Evolutionary conservation across 495 filamentous ascomycete genomes (phyloP), one percentile per base, ranked within the genome.

Genomic region (Parmelia sp.): DNA sequence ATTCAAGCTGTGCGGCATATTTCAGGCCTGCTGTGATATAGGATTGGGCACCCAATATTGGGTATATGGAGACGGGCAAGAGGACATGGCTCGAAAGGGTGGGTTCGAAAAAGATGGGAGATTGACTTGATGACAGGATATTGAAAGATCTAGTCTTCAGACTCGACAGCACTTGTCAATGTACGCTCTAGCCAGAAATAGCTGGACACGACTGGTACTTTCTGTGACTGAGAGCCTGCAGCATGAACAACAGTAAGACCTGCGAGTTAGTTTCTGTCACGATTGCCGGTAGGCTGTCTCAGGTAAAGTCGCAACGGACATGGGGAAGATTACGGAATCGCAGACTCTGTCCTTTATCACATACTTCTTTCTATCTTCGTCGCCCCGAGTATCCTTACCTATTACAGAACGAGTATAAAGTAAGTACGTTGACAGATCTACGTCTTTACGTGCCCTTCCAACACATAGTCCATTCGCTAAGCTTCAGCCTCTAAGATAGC

Each of bases 1-100:
- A 3, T 98, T 98, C 79, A 95, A 95, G 75, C 66, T 92, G 57
- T 97, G 94, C 70, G 94, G 90, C 64, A 83, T 95, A 42, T 94
- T 97, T 75, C 94, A 98, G 78, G 91, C 90, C 67, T 73, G 79
- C 10, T 95, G 95, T 73, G 94, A 98, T 77, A 71, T 80, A 35
- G 89, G 90, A 63, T 78, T 97, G 63, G 94, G 92, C 19, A 69
- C 90, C 27, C 95, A 98, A 72, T 97, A 90, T 72, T 88, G 82
- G 74, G 83, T 90, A 78, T 98, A 89, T 70, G 90, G 90, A 9
- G 81, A 84, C 42, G 82, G 84, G 25, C 51, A 66, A 61, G 58
- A 66, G 15, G 44, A 61, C 37, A 37, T 33, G 57, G 57, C 25
- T 56, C 60, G 60, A 57, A 42, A 37, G 25, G 14, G 29, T 42